phyloP scores from a whole-genome alignment of 345 rosid genomes.

The Eucalyptus shirleyi region DNA sequence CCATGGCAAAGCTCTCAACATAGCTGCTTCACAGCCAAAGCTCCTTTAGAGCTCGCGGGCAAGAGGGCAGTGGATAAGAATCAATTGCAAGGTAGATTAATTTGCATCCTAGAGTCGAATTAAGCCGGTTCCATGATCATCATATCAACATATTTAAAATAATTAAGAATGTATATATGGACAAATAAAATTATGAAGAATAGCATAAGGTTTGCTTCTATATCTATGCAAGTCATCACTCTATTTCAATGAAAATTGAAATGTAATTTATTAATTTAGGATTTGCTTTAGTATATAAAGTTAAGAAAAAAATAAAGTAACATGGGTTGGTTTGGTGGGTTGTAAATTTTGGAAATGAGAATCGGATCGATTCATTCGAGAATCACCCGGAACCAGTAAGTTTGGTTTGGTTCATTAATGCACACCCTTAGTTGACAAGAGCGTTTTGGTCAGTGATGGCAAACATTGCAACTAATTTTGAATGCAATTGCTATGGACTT shows the following conservation, averaged over 20 bases:
- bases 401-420: background rate
- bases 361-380: rapidly evolving
- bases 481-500: background rate
- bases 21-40: background rate
- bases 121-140: rapidly evolving
- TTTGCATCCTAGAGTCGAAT: no score
- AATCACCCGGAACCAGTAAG: rapidly evolving
- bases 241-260: no score
- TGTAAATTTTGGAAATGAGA: background rate
- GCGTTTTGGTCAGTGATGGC: rapidly evolving
- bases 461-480: background rate
- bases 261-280: no score
- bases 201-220: background rate
- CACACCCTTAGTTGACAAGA: background rate
- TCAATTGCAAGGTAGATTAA: no score
- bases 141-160: no score
- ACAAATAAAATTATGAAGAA: no score
- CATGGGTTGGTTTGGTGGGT: background rate
- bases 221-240: background rate
- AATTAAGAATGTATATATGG: background rate
- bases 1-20: background rate
- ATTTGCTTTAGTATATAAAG: no score
- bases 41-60: background rate
- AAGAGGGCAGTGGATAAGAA: rapidly evolving
- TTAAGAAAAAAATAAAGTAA: no score